Evolutionary conservation across 2,329 filamentous ascomycete genomes (phyloP), one percentile per base, ranked within the genome.

Genomic region (Xylariaceae sp.): DNA sequence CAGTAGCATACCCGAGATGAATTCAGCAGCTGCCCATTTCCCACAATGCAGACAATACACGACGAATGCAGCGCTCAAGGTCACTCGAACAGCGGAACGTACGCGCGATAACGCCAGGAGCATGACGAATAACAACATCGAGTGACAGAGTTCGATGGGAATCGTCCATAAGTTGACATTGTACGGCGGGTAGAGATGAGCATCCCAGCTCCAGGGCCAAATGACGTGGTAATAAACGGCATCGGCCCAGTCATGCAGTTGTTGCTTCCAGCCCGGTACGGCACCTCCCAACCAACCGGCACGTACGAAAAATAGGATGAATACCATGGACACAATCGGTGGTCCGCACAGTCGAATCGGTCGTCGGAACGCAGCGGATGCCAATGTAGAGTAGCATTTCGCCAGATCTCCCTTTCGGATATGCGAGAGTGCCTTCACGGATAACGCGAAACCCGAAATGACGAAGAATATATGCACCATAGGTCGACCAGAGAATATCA

Each of bases 401-500:
- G 72, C 70, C 55, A 71, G 69, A 58, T 77, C 70, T 45, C 74
- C 71, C 8, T 71, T 65, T 57, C 75, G 76, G 6, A 78, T 73
- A 37, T 73, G 70, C 55, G 73, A 72, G 30, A 81, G 67, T 1
- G 78, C 75, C 62, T 77, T 77, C 63, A 75, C 73, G 6, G 77
- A 74, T 18, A 81, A 72, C 2, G 75, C 78, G 61, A 78, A 80
- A 44, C 79, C 79, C 1, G 78, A 80, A 41, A 81, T 78, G 63
- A 81, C 74, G 67, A 81, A 81, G 68, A 81, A 81, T 51, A 81
- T 74, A 65, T 79, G 75, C 2, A 81, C 79, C 76, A 79, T 78
- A 7, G 78, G 76, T 15, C 75, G 73, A 15, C 77, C 77, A 13
- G 75, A 75, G 63, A 73, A 78, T 17, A 79, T 56, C 34, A 79